These are phyloP conservation scores for Alternaria rosae DNA, from an alignment of 2,329 filamentous ascomycete genomes.

Conservation along the genomic window DNA sequence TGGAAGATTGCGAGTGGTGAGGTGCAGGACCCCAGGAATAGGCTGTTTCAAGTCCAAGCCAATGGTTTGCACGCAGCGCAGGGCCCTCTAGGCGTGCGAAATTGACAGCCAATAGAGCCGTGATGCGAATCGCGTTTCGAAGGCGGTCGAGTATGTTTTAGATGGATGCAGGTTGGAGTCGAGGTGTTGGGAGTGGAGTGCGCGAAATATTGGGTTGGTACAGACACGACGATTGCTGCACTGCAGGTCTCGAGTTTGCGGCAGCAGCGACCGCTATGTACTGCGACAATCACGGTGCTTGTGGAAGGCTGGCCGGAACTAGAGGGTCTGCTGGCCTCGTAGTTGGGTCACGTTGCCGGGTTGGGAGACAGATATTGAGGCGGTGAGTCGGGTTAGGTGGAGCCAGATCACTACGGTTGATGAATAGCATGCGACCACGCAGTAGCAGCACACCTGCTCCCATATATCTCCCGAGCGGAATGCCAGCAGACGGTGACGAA, in stretches of 20 bases:
- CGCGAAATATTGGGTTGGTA: constrained; percentile 12
- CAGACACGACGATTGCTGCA: constrained; percentile 16
- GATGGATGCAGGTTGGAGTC: constrained; percentile 27
- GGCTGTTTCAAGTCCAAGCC: constrained; percentile 48
- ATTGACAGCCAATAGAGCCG: constrained; percentile 45
- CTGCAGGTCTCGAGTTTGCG: constrained; percentile 17
- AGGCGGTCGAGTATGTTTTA: constrained; percentile 39
- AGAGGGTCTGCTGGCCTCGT: constrained; percentile 32
- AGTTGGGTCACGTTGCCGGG: constrained; percentile 35
- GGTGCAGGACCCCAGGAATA: constrained; percentile 39
- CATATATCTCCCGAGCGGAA: constrained; percentile 68
- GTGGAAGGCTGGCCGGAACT: constrained; percentile 22
- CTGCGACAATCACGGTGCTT: constrained; percentile 11
- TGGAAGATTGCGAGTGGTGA: constrained; percentile 37
- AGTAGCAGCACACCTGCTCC: constrained; percentile 62
- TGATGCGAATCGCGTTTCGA: constrained; percentile 42
- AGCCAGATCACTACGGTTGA: constrained; percentile 26
- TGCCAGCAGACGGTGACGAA: constrained; percentile 40
- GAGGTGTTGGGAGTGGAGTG: constrained; percentile 2
- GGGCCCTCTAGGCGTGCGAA: constrained; percentile 34
- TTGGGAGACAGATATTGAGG: constrained; percentile 32
- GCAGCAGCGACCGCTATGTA: constrained; percentile 31
- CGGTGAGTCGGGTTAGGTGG: constrained; percentile 41
- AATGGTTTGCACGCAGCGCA: constrained; percentile 34
- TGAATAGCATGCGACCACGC: constrained; percentile 46